Evolutionary conservation across 495 filamentous ascomycete genomes (phyloP).

Genomic region (Pseudomonodictys pantanalensis): DNA sequence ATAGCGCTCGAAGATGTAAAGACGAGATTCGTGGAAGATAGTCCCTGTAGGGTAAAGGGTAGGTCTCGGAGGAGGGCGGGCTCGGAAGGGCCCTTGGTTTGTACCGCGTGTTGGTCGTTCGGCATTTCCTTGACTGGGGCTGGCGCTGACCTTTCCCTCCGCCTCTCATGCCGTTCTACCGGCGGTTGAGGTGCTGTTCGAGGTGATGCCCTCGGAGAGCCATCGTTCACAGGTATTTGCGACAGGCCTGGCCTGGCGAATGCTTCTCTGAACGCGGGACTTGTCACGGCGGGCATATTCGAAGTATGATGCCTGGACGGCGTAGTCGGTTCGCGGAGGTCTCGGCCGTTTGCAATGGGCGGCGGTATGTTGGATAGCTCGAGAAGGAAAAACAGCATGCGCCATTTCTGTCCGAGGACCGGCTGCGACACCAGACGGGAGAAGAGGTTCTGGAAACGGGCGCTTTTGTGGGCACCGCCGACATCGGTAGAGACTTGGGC

Average conservation of each 20-base stretch:
- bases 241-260: conserved; percentile 55
- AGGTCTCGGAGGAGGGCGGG: conserved; percentile 79
- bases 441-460: conserved; percentile 84
- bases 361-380: conserved; percentile 63
- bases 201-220: conserved; percentile 18
- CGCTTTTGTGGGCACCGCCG: conserved; percentile 75
- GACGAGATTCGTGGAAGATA: conserved; percentile 79
- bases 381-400: conserved; percentile 85
- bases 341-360: background rate
- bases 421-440: conserved; percentile 81
- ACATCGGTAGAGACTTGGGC: conserved; percentile 65
- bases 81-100: conserved; percentile 49
- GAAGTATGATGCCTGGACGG: conserved; percentile 21
- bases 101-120: conserved; percentile 5
- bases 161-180: conserved; percentile 53
- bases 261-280: conserved; percentile 50
- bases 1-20: conserved; percentile 65
- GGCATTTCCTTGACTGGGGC: conserved; percentile 57
- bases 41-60: conserved; percentile 90
- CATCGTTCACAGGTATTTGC: conserved; percentile 41
- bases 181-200: background rate
- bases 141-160: conserved; percentile 64
- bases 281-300: conserved; percentile 8
- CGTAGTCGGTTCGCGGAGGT: conserved; percentile 1
- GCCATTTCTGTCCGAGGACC: conserved; percentile 93